Conservation (phyloP, 139 green algal species). For the Auxenochlorella pyrenoidosa region DNA sequence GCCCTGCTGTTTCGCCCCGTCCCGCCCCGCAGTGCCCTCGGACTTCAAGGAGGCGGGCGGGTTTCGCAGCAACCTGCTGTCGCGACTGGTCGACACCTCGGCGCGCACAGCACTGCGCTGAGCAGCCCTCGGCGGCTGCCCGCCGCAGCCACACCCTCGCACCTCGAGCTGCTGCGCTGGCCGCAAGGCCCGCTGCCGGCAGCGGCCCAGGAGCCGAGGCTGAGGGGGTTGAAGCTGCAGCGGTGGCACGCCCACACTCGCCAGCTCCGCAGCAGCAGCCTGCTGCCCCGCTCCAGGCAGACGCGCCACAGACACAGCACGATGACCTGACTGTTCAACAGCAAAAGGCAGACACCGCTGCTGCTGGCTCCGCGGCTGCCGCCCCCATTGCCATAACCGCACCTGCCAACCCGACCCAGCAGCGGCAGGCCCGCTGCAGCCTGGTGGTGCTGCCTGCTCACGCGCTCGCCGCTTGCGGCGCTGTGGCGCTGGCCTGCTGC, state of each 20-base stretch:
- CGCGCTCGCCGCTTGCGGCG: not conserved
- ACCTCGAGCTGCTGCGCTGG: not conserved
- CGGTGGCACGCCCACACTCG: not conserved
- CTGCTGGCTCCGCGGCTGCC: not conserved
- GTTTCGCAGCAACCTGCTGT: constrained; percentile 42
- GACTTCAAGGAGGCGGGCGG: constrained; percentile 1
- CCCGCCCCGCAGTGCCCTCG: not conserved
- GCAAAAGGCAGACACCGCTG: not conserved
- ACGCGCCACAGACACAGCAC: not conserved
- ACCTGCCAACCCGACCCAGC: not conserved
- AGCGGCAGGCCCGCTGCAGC: not conserved
- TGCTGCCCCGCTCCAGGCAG: not conserved
- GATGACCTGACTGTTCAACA: not conserved
- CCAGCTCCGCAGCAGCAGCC: not conserved
- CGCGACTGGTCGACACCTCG: constrained; percentile 35
- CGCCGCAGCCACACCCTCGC: not conserved
- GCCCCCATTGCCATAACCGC: not conserved
- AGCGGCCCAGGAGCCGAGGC: not conserved
- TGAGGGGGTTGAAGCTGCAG: not conserved
- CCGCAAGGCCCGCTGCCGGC: not conserved
- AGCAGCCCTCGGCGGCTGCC: not conserved
- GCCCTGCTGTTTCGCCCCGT: not conserved
- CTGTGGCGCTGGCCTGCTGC: not conserved
- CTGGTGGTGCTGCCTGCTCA: too few relatives aligned
- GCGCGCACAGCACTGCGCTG: constrained; percentile 25